Evolutionary conservation across 2,329 filamentous ascomycete genomes (phyloP), one percentile per base, ranked within the genome.

Genomic region (Neonectria faginata): DNA sequence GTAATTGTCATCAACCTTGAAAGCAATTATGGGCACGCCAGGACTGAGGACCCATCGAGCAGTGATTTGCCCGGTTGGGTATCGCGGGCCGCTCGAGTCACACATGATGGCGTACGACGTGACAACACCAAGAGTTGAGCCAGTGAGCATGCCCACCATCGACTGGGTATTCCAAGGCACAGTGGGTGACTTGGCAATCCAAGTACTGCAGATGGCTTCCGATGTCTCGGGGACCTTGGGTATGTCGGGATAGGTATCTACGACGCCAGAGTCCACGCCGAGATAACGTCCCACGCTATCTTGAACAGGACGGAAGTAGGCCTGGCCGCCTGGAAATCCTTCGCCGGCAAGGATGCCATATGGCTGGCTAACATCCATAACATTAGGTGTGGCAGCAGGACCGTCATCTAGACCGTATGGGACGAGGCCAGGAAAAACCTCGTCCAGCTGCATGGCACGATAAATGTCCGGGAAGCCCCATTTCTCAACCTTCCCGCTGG

Each of bases 11-110:
- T 99, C 96, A 7, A 97, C 87, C 48, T 88, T 88, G 65, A 99
- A 88, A 1, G 89, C 88, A 58, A 97, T 86, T 66, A 99, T 96
- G 0, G 96, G 96, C 3, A 98, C 94, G 44, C 96, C 96, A 3
- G 96, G 96, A 74, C 93, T 94, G 12, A 98, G 83, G 10, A 93
- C 89, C 95, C 95, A 98, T 70, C 91, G 92, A 36, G 92, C 92
- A 42, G 93, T 97, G 69, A 96, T 86, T 73, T 97, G 91, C 4
- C 94, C 94, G 44, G 88, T 88, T 41, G 85, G 83, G 67, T 90
- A 88, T 61, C 90, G 86, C 58, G 88, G 84, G 55, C 90, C 88
- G 25, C 87, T 80, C 3, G 76, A 73, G 54, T 86, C 84, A 61
- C 81, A 79, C 25, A 91, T 91, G 1, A 97, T 82, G 20, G 92